phyloP scores from a whole-genome alignment of 139 green algal species.

The Edaphochlamys debaryana region DNA sequence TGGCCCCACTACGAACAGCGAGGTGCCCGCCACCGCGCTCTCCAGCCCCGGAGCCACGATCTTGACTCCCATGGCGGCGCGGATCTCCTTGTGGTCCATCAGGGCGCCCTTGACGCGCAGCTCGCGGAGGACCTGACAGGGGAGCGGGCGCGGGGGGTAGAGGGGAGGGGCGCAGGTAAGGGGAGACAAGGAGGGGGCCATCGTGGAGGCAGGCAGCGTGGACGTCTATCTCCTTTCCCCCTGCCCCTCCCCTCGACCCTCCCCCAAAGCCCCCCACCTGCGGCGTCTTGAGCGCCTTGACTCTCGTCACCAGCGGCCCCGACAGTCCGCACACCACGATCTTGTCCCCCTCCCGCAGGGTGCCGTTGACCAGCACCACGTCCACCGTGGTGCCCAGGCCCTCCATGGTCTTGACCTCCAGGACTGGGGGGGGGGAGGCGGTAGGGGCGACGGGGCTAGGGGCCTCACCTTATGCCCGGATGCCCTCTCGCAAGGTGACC shows the following conservation, averaged over 20 bases:
- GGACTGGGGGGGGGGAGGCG: slow-evolving; percentile 4
- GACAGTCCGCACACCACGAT: slow-evolving; percentile 96
- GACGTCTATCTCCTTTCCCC: too few species aligned
- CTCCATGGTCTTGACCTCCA: slow-evolving; percentile 96
- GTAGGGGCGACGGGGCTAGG: too few species aligned
- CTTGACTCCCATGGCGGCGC: slow-evolving; percentile 92
- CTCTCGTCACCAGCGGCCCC: slow-evolving; percentile 91
- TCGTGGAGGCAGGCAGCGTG: too few species aligned
- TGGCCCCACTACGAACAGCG: slow-evolving; percentile 15
- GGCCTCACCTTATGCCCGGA: too few species aligned
- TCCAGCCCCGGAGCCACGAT: slow-evolving; percentile 94
- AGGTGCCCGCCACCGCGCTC: slow-evolving; percentile 81
- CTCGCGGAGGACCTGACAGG: slow-evolving; percentile 81
- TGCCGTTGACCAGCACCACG: slow-evolving; percentile 96
- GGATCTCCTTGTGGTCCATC: slow-evolving; percentile 98
- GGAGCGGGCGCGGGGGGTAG: background rate
- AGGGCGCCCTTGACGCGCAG: slow-evolving; percentile 95
- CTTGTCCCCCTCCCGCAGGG: slow-evolving; percentile 87
- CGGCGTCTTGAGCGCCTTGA: slow-evolving; percentile 96
- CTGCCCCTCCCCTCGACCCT: too few species aligned
- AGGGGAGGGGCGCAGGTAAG: background rate
- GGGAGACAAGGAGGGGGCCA: too few species aligned
- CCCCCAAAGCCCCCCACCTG: slow-evolving; percentile 43
- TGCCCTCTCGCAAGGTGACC: too few species aligned
- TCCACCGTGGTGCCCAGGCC: slow-evolving; percentile 98